Percentiles rank a stretch among this genome's conserved stretches.
Conservation (phyloP, 495 filamentous ascomycete genomes). For the Penicillium subrubescens region DNA sequence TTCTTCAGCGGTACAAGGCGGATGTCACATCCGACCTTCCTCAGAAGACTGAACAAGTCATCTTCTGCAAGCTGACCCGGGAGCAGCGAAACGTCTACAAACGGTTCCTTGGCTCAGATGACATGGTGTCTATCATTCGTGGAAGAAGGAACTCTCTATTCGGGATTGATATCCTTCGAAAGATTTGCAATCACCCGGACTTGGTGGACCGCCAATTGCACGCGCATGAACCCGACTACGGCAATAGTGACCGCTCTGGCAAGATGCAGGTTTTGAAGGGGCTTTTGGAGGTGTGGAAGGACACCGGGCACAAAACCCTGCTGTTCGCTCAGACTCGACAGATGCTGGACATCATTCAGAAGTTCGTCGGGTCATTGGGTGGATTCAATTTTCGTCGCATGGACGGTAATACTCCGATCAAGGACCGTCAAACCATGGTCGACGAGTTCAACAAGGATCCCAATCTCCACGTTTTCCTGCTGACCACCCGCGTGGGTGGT, state of each 20-base stretch:
- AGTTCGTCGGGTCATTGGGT: constrained; percentile 65
- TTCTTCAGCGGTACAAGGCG: constrained; percentile 90
- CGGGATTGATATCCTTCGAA: constrained; percentile 88
- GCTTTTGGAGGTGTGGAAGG: constrained; percentile 82
- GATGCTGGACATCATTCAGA: constrained; percentile 91
- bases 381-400: constrained; percentile 82
- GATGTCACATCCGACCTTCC: constrained; percentile 93
- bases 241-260: constrained; percentile 71
- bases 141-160: constrained; percentile 78
- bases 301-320: constrained; percentile 84
- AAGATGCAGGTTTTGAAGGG: constrained; percentile 94
- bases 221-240: constrained; percentile 67
- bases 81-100: constrained; percentile 76
- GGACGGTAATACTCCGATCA: constrained; percentile 88
- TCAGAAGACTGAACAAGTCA: constrained; percentile 89
- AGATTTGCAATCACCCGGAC: constrained; percentile 97
- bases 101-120: constrained; percentile 76
- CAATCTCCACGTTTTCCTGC: constrained; percentile 80
- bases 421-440: constrained; percentile 78
- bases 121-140: constrained; percentile 75
- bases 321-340: constrained; percentile 89
- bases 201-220: constrained; percentile 66
- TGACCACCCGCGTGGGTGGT: constrained; percentile 94
- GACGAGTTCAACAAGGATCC: constrained; percentile 87
- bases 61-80: constrained; percentile 89